Evolutionary conservation across 306 rosid species (phyloP).

Genomic region (Urtica urens): DNA sequence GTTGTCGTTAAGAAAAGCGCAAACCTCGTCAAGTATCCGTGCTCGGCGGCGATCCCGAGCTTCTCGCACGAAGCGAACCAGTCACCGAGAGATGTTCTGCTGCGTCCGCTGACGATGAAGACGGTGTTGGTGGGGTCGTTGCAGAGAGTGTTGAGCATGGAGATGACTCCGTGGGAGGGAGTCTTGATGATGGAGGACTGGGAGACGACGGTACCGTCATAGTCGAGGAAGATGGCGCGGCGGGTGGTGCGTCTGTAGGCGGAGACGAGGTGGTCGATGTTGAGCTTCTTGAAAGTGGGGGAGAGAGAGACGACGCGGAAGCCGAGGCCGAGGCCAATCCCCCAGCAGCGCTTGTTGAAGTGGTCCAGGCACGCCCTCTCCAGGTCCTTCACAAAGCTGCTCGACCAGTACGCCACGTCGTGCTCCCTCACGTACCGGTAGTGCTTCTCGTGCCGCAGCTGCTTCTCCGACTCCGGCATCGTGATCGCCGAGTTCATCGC

Average conservation of each 20-base stretch:
- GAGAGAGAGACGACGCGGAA: conserved; percentile 69
- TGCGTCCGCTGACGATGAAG: conserved; percentile 78
- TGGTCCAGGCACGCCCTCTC: conserved; percentile 81
- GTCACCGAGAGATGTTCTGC: conserved; percentile 44
- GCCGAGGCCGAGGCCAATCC: conserved; percentile 61
- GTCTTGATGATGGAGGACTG: conserved; percentile 43
- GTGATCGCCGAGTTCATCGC: conserved; percentile 59
- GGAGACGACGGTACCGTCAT: conserved; percentile 86
- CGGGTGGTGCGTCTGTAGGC: conserved; percentile 54
- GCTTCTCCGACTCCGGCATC: conserved; percentile 51
- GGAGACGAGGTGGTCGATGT: conserved; percentile 45
- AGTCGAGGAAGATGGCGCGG: conserved; percentile 75
- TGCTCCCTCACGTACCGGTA: conserved; percentile 70
- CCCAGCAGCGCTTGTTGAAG: conserved; percentile 68
- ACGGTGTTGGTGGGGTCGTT: conserved; percentile 62
- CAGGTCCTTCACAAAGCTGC: conserved; percentile 67
- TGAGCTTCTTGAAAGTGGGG: conserved; percentile 58
- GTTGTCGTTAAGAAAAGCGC: conserved; percentile 1
- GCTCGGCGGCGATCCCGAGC: conserved; percentile 86
- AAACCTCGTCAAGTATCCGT: conserved; percentile 76
- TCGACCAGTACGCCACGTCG: conserved; percentile 83
- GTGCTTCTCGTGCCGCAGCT: conserved; percentile 72
- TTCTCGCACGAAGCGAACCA: conserved; percentile 64
- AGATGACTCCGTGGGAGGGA: conserved; percentile 53
- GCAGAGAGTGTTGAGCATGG: conserved; percentile 52